Evolutionary conservation across 805 yeast species (phyloP).

Genomic region (Wickerhamomyces xylosicus): DNA sequence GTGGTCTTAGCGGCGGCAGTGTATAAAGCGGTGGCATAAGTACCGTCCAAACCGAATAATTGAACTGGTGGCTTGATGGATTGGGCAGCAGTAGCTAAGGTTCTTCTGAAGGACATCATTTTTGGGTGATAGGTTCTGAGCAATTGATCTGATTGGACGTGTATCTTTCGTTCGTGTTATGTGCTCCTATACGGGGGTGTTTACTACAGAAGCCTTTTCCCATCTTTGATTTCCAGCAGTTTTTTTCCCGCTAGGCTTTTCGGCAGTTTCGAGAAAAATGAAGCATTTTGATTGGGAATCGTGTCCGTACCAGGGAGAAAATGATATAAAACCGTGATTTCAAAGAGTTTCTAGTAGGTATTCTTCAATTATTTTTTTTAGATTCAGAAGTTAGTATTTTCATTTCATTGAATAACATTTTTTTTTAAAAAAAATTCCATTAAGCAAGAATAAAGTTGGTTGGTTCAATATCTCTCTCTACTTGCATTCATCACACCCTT

Average conservation of each 20-base stretch:
- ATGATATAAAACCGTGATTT: too few species aligned
- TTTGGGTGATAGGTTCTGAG: not conserved
- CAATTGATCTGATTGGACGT: too few species aligned
- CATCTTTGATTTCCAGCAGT: not conserved
- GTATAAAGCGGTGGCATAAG: slow-evolving; percentile 92
- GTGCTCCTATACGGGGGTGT: too few species aligned
- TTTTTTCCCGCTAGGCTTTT: not conserved
- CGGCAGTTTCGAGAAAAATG: not conserved
- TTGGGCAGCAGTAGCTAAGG: slow-evolving; percentile 63
- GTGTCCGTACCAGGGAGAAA: not conserved
- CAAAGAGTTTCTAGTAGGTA: too few species aligned
- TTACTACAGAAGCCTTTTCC: not conserved
- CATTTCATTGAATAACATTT: too few species aligned
- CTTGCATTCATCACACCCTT: too few species aligned
- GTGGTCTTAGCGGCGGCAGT: slow-evolving; percentile 82
- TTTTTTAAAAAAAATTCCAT: too few species aligned
- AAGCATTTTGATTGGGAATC: not conserved
- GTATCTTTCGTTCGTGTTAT: too few species aligned
- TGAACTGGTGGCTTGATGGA: slow-evolving; percentile 80
- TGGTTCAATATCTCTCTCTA: too few species aligned
- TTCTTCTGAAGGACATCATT: slow-evolving; percentile 28
- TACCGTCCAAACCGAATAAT: slow-evolving; percentile 91
- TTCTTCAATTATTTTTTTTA: too few species aligned
- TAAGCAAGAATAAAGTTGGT: too few species aligned
- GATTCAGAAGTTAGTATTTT: too few species aligned